Base-by-base conservation (phyloP, 2,329 filamentous ascomycete species). In the Pezicula carpinea region DNA sequence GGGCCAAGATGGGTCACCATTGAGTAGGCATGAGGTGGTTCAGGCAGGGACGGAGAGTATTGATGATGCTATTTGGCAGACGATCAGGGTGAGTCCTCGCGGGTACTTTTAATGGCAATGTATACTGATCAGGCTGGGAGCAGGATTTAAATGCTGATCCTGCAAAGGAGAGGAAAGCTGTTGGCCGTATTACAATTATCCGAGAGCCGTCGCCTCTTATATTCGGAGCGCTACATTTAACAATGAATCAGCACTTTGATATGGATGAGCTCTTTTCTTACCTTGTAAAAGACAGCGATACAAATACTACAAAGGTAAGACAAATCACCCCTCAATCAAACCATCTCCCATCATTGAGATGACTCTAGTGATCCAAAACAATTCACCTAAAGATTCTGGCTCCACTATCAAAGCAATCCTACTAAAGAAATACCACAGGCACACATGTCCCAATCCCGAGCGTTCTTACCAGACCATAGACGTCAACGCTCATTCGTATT, bases 121-220 rank as follows among this genome's bases (percentile, higher is more conserved):
- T 13, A 41, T 23, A 26, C 46, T 45, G 44, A 49, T 19, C 13
- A 23, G 23, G 21, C 15, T 29, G n/a, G 38, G 21, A 22, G 17
- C 13, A 59, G 56, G 55, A 59, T 39, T 15, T 59, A 6, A 59
- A 59, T 45, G 44, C 48, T 5, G 48, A 56, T 33, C 49, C 49
- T 6, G 39, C 44, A 22, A 26, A 48, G 23, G 53, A 52, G 32
- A 47, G 52, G 19, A 45, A 43, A 26, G 53, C 52, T 34, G 56
- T 59, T 15, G 57, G 57, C 1, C 48, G 57, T 17, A 59, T 59
- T 39, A 59, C 52, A 35, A 77, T 83, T 50, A 69, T 82, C 21
- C 72, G 80, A 52, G 80, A 84, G 53, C 80, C 79, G 1, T 76
- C 77, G 2, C 77, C 80, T 0, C 70, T 82, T 6, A 71, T 80